Evolutionary conservation across 306 rosid species (phyloP).

Genomic region (Calophaca sinica): DNA sequence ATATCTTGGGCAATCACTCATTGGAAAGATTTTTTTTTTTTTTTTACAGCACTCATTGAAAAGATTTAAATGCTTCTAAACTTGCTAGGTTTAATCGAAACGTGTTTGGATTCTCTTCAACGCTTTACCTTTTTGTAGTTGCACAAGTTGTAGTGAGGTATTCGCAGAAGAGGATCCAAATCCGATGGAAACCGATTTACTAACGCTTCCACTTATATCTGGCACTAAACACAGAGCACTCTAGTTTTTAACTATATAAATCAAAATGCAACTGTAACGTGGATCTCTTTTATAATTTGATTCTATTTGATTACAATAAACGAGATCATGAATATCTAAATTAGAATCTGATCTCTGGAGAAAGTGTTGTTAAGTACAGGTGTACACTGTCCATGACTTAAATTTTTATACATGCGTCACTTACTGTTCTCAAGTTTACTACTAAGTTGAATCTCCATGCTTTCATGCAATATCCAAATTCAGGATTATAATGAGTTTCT

Average conservation of each 20-base stretch:
- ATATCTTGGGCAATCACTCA: too few relatives aligned
- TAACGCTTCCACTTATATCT: too few relatives aligned
- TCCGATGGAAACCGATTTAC: too few relatives aligned
- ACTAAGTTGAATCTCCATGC: background rate
- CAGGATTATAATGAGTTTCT: constrained; percentile 4
- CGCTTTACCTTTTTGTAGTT: too few relatives aligned
- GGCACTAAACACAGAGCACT: background rate
- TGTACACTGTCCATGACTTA: constrained; percentile 3
- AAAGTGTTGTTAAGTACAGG: constrained; percentile 18
- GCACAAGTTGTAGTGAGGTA: too few relatives aligned
- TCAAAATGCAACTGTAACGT: background rate
- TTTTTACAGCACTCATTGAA: too few relatives aligned
- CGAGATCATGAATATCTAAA: constrained; percentile 13
- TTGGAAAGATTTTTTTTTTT: too few relatives aligned
- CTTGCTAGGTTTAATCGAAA: too few relatives aligned
- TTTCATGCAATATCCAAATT: background rate
- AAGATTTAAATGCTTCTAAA: too few relatives aligned
- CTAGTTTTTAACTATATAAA: background rate
- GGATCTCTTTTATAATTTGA: constrained; percentile 14
- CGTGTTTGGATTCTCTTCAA: too few relatives aligned
- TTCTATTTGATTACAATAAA: background rate
- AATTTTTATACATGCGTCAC: constrained; percentile 8
- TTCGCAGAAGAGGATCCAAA: too few relatives aligned
- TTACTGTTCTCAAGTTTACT: constrained; percentile 3
- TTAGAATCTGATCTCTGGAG: constrained; percentile 6